A percentile compares a stretch with the other conserved stretches of the same genome.
Evolutionary conservation across 2,329 filamentous ascomycete species (phyloP).

Genomic region (Colletotrichum cordylinicola): DNA sequence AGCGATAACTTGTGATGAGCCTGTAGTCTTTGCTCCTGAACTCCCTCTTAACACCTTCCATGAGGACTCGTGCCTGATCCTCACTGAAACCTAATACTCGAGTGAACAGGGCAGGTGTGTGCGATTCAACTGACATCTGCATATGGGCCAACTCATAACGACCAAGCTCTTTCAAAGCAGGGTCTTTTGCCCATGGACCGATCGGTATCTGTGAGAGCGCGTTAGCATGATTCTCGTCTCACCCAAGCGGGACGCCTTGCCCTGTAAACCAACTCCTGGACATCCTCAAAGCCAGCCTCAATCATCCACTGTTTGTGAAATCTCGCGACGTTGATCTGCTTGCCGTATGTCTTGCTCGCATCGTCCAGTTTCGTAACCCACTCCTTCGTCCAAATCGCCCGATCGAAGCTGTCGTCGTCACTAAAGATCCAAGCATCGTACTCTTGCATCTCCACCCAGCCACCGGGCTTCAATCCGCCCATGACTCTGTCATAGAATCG

Average conservation of each 20-base stretch:
- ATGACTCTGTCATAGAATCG: slow-evolving; percentile 34
- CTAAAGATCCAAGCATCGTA: slow-evolving; percentile 44
- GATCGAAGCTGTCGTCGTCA: slow-evolving; percentile 41
- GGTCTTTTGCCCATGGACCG: slow-evolving; percentile 42
- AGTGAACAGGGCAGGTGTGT: slow-evolving; percentile 45
- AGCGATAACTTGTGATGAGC: slow-evolving; percentile 39
- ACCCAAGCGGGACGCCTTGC: slow-evolving; percentile 24
- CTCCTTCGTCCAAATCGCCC: slow-evolving; percentile 42
- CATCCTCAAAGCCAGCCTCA: slow-evolving; percentile 42
- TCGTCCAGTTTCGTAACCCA: slow-evolving; percentile 42
- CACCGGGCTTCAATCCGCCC: slow-evolving; percentile 36
- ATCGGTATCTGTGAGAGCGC: slow-evolving; percentile 36
- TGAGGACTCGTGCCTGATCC: slow-evolving; percentile 45
- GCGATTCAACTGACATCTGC: slow-evolving; percentile 48
- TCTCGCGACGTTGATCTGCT: slow-evolving; percentile 42
- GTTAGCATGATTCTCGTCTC: background rate
- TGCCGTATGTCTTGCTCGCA: slow-evolving; percentile 41
- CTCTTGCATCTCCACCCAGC: slow-evolving; percentile 43
- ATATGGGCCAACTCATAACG: slow-evolving; percentile 42
- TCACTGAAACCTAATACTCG: slow-evolving; percentile 41
- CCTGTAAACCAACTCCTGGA: slow-evolving; percentile 33
- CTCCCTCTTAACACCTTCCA: slow-evolving; percentile 45
- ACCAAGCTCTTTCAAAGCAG: slow-evolving; percentile 40
- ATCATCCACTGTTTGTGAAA: slow-evolving; percentile 42
- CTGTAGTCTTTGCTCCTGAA: slow-evolving; percentile 37